Evolutionary conservation across 2,329 filamentous ascomycete genomes (phyloP).

Genomic region (Talaromyces sp.): DNA sequence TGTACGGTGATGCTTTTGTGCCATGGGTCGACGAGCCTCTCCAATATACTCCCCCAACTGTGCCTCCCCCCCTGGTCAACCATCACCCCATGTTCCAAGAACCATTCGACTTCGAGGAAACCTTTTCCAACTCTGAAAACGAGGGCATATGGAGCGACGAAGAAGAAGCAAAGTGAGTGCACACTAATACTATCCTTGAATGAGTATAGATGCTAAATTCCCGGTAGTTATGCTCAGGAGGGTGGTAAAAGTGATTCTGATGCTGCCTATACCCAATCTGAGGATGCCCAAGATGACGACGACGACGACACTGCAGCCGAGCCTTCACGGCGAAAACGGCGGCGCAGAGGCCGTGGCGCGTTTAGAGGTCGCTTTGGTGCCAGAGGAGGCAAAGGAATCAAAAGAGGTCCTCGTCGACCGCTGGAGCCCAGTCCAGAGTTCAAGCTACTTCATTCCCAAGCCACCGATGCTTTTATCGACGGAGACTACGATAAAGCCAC

Average conservation of each 20-base stretch:
- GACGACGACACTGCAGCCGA: conserved; percentile 14
- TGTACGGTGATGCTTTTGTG: conserved; percentile 4
- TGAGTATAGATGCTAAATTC: not conserved
- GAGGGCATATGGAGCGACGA: not conserved
- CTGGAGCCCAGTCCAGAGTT: conserved; percentile 46
- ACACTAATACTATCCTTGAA: not conserved
- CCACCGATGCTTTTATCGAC: conserved; percentile 46
- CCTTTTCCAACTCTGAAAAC: conserved; percentile 7
- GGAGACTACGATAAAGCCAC: conserved; percentile 42
- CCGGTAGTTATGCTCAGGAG: not conserved
- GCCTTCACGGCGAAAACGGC: conserved; percentile 25
- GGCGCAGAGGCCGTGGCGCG: conserved; percentile 25
- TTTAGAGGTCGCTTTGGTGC: conserved; percentile 34
- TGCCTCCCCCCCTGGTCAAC: not conserved
- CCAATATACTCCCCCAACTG: not conserved
- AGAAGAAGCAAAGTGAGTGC: not conserved
- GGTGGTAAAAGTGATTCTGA: conserved; percentile 10
- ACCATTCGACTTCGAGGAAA: conserved; percentile 4
- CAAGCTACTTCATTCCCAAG: conserved; percentile 42
- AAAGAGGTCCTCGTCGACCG: conserved; percentile 41
- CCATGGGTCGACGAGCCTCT: not conserved
- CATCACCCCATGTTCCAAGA: conserved; percentile 10
- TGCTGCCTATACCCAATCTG: conserved; percentile 7
- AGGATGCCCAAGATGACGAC: conserved; percentile 1
- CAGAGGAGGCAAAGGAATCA: conserved; percentile 41